Percentiles rank a stretch among this genome's conserved stretches.
Evolutionary conservation across 2,329 filamentous ascomycete genomes (phyloP).

Genomic region (Ophiostoma himal-ulmi): DNA sequence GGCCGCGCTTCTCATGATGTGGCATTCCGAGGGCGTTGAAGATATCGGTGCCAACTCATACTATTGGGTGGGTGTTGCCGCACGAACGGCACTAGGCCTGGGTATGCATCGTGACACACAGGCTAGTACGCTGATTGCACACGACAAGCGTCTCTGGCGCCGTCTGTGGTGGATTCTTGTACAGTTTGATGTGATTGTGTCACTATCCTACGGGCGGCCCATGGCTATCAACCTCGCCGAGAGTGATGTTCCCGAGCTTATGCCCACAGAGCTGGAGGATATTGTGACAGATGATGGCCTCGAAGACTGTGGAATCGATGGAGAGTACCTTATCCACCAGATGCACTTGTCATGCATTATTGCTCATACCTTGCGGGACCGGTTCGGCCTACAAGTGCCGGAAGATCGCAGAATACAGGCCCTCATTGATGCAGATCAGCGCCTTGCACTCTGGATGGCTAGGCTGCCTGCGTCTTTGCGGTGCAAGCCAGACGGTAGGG

Average conservation of each 20-base stretch:
- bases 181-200: slow-evolving; percentile 18
- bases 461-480: slow-evolving; percentile 17
- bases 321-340: slow-evolving; percentile 13
- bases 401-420: slow-evolving; percentile 15
- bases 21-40: slow-evolving; percentile 51
- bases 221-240: slow-evolving; percentile 12
- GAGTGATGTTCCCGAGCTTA: slow-evolving; percentile 17
- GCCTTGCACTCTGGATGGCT: slow-evolving; percentile 21
- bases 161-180: slow-evolving; percentile 20
- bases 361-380: slow-evolving; percentile 17
- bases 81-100: slow-evolving; percentile 46
- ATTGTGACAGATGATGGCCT: neutral
- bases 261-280: slow-evolving; percentile 3
- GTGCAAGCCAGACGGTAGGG: neutral
- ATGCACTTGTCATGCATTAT: slow-evolving; percentile 19
- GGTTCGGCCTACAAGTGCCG: slow-evolving; percentile 19
- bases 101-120: slow-evolving; percentile 45
- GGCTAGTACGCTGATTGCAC: slow-evolving; percentile 28
- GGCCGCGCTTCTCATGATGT: slow-evolving; percentile 48
- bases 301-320: slow-evolving; percentile 16
- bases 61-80: slow-evolving; percentile 49
- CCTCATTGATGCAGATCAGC: slow-evolving; percentile 20
- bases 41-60: slow-evolving; percentile 49
- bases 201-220: slow-evolving; percentile 16
- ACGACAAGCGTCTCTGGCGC: slow-evolving; percentile 35